A percentile compares a stretch with the other conserved stretches of the same genome.
Conservation (phyloP, 2,329 filamentous ascomycete genomes). For the Venturia asperata region DNA sequence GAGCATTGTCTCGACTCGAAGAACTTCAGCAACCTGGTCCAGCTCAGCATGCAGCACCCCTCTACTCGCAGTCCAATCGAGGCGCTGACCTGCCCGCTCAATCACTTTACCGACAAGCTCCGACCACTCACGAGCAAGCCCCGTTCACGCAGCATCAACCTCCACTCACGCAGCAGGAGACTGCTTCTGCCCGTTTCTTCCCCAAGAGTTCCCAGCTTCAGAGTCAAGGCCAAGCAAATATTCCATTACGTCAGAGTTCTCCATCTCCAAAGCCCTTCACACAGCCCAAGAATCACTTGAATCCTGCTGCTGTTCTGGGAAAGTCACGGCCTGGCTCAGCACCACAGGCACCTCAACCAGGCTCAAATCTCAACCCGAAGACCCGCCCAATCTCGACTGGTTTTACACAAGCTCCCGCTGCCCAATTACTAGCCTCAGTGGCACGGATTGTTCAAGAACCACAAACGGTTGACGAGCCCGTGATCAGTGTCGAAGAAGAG, state of each 20-base stretch:
- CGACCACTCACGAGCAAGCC: background rate
- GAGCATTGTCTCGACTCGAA: background rate
- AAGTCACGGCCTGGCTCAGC: background rate
- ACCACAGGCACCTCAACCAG: background rate
- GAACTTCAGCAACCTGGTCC: background rate
- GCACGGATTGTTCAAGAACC: background rate
- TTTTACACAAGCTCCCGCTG: background rate
- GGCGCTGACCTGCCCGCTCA: background rate
- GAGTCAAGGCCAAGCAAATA: background rate
- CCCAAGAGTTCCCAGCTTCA: background rate
- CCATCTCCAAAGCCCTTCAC: conserved; percentile 5
- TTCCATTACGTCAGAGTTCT: background rate
- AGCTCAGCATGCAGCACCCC: background rate
- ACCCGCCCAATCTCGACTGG: background rate
- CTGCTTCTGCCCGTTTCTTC: background rate
- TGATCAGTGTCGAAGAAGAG: background rate
- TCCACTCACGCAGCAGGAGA: background rate
- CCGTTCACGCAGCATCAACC: background rate
- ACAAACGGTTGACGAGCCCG: background rate
- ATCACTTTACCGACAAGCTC: background rate
- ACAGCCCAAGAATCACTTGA: background rate
- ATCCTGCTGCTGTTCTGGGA: background rate
- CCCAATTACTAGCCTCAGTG: background rate
- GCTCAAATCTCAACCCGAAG: background rate
- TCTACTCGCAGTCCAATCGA: background rate